Base-by-base conservation (phyloP, 164 flowering plant genomes). In the Tetrastigma voinierianum region DNA sequence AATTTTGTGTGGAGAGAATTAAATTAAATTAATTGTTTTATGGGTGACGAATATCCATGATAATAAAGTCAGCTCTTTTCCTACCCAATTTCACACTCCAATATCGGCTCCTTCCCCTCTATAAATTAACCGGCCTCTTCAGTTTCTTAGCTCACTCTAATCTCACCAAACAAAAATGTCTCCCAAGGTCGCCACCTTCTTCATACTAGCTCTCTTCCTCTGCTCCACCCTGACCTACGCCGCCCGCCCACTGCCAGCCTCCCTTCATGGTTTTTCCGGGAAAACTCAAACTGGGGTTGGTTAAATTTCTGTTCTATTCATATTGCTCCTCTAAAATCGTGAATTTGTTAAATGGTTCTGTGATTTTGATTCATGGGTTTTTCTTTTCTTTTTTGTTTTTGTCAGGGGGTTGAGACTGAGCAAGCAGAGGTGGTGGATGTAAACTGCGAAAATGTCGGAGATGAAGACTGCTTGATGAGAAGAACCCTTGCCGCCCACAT, bases 401-500 rank as follows among this genome's bases (percentile, higher is more conserved):
- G 21, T 23, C 49, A 64, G 64, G 68, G 32, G 12, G 56, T 61
- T 44, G 66, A 46, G 25, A 14, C 51, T 45, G 62, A 64, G 17
- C 13, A 51, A 4, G 52, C 9, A 3, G 70, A 66, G 21, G 61
- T 14, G 14, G 70, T 57, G 20, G 76, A 65, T 14, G 76, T 58
- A 19, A 68, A 62, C 57, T 80, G 83, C 55, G 76, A 67, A 23
- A 79, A 75, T 53, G 46, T 58, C 16, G 69, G 47, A 18, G 73
- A 74, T 16, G 78, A 72, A n/a, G 81, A 80, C 57, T 80, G 83
- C 65, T 56, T 80, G 72, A 68, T 51, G 74, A 77, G 81, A 46
- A 74, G 81, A 16, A 74, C 81, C 1, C 69, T 77, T n/a, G 72
- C 52, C 5, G 83, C 83, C 61, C 81, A 77, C 55, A 4, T 47